Percentiles rank a stretch among this genome's conserved stretches.
These are phyloP conservation scores for Aspergillus sergii DNA, from an alignment of 2,329 filamentous ascomycete genomes.

Conservation along the genomic window DNA sequence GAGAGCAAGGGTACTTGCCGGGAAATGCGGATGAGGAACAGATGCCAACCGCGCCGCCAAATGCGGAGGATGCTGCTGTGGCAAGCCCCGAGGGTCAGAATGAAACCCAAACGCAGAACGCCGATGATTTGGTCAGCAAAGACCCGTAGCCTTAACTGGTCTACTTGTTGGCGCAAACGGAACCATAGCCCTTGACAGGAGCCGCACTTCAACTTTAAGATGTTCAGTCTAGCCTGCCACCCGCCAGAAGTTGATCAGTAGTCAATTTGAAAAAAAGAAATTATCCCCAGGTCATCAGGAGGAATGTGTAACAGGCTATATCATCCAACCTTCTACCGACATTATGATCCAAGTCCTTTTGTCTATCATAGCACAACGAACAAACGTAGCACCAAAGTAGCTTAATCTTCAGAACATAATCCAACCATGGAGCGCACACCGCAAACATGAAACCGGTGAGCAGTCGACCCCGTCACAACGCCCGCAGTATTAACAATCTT, in stretches of 20 bases:
- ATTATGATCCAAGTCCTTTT: background rate
- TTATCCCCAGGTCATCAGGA: background rate
- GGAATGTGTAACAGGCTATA: background rate
- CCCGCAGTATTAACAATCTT: slow-evolving; percentile 43
- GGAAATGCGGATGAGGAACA: background rate
- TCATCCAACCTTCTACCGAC: background rate
- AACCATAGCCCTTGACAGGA: too few species aligned
- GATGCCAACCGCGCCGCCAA: background rate
- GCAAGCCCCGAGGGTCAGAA: background rate
- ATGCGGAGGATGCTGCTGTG: background rate
- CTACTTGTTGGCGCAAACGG: background rate
- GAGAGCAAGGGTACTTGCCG: slow-evolving; percentile 16
- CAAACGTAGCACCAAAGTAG: background rate
- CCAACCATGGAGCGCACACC: background rate
- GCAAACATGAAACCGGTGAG: background rate
- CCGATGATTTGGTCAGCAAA: background rate
- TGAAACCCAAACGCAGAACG: background rate
- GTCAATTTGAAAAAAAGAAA: background rate
- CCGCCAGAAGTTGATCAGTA: background rate
- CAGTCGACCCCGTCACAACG: slow-evolving; percentile 38
- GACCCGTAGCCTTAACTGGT: background rate
- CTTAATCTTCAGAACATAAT: background rate
- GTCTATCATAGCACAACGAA: background rate
- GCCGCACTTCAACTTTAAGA: background rate
- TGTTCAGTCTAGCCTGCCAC: background rate